These are phyloP conservation scores for Ogataea nonfermentans DNA, from an alignment of 805 yeast genomes.

Conservation along the genomic window DNA sequence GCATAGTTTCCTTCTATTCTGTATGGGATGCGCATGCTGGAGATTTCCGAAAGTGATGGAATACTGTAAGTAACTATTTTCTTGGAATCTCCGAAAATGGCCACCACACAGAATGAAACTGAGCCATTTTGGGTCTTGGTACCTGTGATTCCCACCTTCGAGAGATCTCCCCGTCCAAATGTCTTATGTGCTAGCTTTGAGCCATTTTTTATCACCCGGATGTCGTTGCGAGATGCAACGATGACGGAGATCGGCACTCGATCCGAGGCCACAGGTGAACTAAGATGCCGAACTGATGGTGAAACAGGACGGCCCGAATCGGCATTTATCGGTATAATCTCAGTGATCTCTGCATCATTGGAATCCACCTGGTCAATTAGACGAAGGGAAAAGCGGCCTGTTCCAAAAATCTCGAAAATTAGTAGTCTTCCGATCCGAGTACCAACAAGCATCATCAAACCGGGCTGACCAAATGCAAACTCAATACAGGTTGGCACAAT, in stretches of 20 bases:
- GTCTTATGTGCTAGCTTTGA: conserved; percentile 63
- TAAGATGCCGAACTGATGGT: conserved; percentile 59
- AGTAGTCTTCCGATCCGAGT: conserved; percentile 71
- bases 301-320: conserved; percentile 61
- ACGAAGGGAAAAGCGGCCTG: conserved; percentile 60
- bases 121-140: conserved; percentile 22
- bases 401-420: conserved; percentile 64
- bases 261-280: conserved; percentile 44
- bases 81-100: conserved; percentile 28
- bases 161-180: conserved; percentile 48
- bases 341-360: conserved; percentile 50
- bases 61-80: conserved; percentile 40
- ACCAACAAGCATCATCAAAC: conserved; percentile 67
- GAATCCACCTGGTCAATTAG: conserved; percentile 48
- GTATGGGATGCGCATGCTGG: conserved; percentile 45
- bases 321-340: conserved; percentile 57
- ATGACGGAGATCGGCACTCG: conserved; percentile 61
- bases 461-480: conserved; percentile 65
- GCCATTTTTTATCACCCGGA: conserved; percentile 61
- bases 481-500: conserved; percentile 58
- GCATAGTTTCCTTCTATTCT: conserved; percentile 40
- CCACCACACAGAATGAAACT: conserved; percentile 31
- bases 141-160: conserved; percentile 52
- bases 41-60: conserved; percentile 63
- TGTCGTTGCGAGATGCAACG: conserved; percentile 54